Conservation (phyloP, 139 green algal species). For the Chlorella sp. region DNA sequence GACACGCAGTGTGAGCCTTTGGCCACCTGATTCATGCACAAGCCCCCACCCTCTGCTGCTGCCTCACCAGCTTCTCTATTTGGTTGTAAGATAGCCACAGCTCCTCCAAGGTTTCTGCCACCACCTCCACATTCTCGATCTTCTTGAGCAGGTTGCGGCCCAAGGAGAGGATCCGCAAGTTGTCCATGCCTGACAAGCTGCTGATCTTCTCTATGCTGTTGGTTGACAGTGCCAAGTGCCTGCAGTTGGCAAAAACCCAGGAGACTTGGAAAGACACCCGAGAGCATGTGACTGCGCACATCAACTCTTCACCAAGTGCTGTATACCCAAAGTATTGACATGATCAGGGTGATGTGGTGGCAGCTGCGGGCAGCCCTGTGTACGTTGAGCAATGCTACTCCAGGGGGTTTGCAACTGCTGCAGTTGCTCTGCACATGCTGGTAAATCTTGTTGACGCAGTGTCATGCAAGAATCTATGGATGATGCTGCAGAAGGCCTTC, state of each 20-base stretch:
- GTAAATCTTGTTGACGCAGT: neutral
- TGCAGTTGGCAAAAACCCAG: slow-evolving; percentile 24
- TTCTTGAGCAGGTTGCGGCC: slow-evolving; percentile 90
- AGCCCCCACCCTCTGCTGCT: neutral
- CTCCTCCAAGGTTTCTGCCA: slow-evolving; percentile 82
- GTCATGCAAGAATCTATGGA: slow-evolving; percentile 9
- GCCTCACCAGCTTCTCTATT: slow-evolving; percentile 75
- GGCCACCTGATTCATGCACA: neutral
- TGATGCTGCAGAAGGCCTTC: too few relatives aligned
- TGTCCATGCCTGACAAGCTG: slow-evolving; percentile 66
- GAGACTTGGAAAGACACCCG: too few relatives aligned
- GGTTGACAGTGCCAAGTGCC: slow-evolving; percentile 82
- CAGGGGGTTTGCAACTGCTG: slow-evolving; percentile 3
- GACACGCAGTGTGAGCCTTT: neutral
- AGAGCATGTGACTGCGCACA: too few relatives aligned
- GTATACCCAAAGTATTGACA: too few relatives aligned
- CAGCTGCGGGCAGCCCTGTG: neutral
- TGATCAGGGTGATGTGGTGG: too few relatives aligned
- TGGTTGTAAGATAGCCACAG: slow-evolving; percentile 93
- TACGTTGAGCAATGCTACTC: slow-evolving; percentile 1
- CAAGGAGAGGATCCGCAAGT: slow-evolving; percentile 74
- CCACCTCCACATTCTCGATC: slow-evolving; percentile 84
- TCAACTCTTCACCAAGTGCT: too few relatives aligned
- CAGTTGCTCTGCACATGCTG: neutral
- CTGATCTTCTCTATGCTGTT: slow-evolving; percentile 95